Conservation (phyloP, 768 basidiomycete species). For the Hydnomerulius pinastri region DNA sequence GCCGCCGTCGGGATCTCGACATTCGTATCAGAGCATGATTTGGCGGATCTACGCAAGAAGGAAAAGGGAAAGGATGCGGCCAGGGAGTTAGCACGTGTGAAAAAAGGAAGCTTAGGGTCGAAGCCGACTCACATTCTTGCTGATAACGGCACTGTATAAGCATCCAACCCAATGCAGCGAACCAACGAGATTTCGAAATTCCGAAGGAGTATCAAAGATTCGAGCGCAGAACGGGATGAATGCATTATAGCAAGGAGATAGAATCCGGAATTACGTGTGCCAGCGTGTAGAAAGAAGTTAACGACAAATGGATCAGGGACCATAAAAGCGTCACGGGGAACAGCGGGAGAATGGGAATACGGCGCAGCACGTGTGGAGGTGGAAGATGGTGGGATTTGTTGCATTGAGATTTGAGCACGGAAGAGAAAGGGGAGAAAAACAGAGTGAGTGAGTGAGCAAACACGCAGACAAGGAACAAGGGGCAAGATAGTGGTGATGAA, state of each 20-base stretch:
- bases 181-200: too few species aligned
- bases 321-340: slow-evolving; percentile 5
- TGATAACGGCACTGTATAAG: slow-evolving; percentile 63
- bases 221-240: slow-evolving; percentile 4
- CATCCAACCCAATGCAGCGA: slow-evolving; percentile 3
- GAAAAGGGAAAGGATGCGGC: not conserved
- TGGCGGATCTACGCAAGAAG: slow-evolving; percentile 45
- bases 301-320: slow-evolving; percentile 23
- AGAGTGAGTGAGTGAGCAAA: too few species aligned
- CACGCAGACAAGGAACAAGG: not conserved
- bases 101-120: not conserved
- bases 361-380: not conserved
- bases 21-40: slow-evolving; percentile 52
- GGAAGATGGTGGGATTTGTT: slow-evolving; percentile 16
- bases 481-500: slow-evolving; percentile 21
- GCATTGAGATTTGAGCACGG: slow-evolving; percentile 15
- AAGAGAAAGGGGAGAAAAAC: slow-evolving; percentile 15
- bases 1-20: too few species aligned
- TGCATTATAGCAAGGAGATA: slow-evolving; percentile 21
- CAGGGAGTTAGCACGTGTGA: slow-evolving; percentile 6
- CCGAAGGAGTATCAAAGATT: slow-evolving; percentile 12
- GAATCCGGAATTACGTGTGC: slow-evolving; percentile 30
- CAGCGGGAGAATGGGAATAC: not conserved
- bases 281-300: slow-evolving; percentile 21
- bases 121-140: slow-evolving; percentile 61